phyloP scores from a whole-genome alignment of 2,329 filamentous ascomycete genomes.

The Ceratocystis diversiconidia region DNA sequence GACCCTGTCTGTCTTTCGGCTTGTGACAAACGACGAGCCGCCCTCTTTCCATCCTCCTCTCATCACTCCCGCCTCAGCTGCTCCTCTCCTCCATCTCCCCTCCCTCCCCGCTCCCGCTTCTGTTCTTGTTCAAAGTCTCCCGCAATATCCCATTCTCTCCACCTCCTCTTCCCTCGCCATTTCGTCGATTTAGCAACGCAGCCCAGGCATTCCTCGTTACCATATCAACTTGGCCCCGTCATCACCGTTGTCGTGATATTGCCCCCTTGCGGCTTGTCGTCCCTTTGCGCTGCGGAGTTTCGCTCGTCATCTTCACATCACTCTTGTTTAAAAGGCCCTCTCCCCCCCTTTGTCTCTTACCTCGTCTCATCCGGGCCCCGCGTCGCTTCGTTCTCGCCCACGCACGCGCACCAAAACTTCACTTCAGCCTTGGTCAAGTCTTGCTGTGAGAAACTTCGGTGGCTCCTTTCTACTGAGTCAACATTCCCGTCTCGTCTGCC shows the following conservation, averaged over 20 bases:
- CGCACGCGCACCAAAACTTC: too few species aligned
- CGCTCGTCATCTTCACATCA: too few species aligned
- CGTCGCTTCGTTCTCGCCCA: neutral
- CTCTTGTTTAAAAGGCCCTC: neutral
- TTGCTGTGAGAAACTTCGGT: neutral
- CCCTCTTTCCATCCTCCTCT: neutral
- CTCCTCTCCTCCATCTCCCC: neutral
- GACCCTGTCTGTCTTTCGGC: neutral
- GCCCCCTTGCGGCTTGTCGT: neutral
- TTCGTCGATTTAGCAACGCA: neutral
- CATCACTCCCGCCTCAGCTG: neutral
- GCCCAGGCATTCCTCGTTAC: neutral
- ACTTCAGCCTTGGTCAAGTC: neutral
- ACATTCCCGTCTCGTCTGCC: neutral
- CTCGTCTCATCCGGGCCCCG: neutral
- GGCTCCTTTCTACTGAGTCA: neutral
- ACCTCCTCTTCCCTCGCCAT: neutral
- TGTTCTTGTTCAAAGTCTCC: neutral
- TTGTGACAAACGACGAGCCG: neutral
- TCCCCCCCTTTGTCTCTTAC: neutral
- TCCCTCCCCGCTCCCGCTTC: neutral
- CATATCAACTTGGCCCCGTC: neutral
- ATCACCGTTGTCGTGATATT: neutral
- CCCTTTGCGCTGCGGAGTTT: neutral
- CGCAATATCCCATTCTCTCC: neutral